Evolutionary conservation across 345 rosid genomes (phyloP), one percentile per base, ranked within the genome.

Genomic region (Cardamine occulta): DNA sequence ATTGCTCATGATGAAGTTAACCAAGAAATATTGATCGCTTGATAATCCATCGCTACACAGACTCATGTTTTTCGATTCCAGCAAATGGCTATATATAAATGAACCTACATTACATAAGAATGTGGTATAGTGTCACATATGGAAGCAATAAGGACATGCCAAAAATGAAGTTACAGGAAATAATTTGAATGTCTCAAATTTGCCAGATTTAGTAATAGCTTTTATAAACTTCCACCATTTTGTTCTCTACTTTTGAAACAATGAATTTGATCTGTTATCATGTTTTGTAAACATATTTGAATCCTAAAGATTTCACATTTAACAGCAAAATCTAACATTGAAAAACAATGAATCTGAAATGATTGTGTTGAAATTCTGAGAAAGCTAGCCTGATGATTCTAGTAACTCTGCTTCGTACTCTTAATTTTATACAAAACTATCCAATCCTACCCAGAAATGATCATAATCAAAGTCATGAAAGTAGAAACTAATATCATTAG

Each of bases 1-100:
- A 71, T 79, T 80, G 48, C 84, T 67, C 91, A 87, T 84, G 44
- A 85, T 72, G 77, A 88, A 87, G 66, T 80, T 79, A 40, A 84
- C 73, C 85, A 87, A 80, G 85, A 87, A 85, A 72, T 73, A 66
- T 61, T 81, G 88, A 72, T 85, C 86, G 37, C 63, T 59, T 1
- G 69, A 71, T 66, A 69, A 66, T 28, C 70, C 72, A 19, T 73
- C 28, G 49, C 31, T 28, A 28, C 65, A 39, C 47, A 74, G 75
- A 55, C 70, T 73, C 78, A 70, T 78, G 42, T 23, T 76, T 76
- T 71, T 76, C 0, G 10, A 26, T 45, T 24, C 21, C 34, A 69
- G 52, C 31, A 45, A 28, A 44, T 15, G 34, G 21, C n/a, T 55
- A 44, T 15, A 19, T 34, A 53, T 40, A 34, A 70, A 35, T 10